Evolutionary conservation across 2,329 filamentous ascomycete genomes (phyloP).

Genomic region (Gyromitra esculenta): DNA sequence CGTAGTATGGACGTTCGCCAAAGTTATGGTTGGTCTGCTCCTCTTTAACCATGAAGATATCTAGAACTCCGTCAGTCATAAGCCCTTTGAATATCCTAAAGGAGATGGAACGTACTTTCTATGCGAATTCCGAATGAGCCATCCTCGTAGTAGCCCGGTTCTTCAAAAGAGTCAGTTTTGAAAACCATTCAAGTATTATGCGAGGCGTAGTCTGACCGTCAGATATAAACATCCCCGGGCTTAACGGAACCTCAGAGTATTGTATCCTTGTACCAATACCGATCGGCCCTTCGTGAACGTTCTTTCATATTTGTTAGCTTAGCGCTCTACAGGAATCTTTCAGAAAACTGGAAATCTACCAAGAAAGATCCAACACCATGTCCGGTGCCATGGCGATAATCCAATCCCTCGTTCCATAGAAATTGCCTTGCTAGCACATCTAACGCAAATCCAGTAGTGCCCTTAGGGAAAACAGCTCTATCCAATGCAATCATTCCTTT

Average conservation of each 20-base stretch:
- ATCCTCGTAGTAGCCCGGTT: constrained; percentile 97
- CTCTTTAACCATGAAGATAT: constrained; percentile 89
- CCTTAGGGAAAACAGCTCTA: constrained; percentile 87
- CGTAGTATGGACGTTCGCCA: constrained; percentile 91
- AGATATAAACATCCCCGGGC: constrained; percentile 93
- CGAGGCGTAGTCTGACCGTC: constrained; percentile 65
- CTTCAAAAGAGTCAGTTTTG: constrained; percentile 59
- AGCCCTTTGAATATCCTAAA: background rate
- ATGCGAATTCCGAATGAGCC: constrained; percentile 94
- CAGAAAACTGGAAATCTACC: constrained; percentile 57
- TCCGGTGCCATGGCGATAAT: constrained; percentile 92
- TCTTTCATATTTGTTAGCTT: constrained; percentile 62
- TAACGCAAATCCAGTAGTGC: constrained; percentile 90
- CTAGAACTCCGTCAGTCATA: constrained; percentile 57
- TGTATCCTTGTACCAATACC: constrained; percentile 92
- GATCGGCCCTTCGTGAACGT: constrained; percentile 97
- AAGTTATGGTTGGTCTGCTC: constrained; percentile 87
- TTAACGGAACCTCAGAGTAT: constrained; percentile 87
- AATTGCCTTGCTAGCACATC: constrained; percentile 89
- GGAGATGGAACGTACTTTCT: constrained; percentile 69
- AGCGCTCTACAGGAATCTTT: background rate
- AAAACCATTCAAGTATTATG: background rate
- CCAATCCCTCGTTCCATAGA: constrained; percentile 90
- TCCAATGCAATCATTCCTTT: constrained; percentile 94
- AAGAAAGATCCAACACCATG: constrained; percentile 95